Percentiles rank a stretch among this genome's conserved stretches.
Evolutionary conservation across 495 filamentous ascomycete genomes (phyloP).

Genomic region (Lophiostoma macrostomum): DNA sequence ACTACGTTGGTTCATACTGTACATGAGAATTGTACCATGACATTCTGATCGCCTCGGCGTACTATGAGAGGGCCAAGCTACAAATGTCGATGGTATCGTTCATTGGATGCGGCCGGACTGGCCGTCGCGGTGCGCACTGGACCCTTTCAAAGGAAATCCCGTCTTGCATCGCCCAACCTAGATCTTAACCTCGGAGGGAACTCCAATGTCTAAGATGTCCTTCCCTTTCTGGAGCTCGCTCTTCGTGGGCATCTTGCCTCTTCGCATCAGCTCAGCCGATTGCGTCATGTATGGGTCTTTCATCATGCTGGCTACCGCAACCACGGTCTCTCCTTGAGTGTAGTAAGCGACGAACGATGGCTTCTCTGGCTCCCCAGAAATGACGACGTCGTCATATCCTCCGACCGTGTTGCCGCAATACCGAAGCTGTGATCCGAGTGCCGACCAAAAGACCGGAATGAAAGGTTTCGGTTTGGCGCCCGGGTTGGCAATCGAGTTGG

Average conservation of each 20-base stretch:
- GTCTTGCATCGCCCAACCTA: conserved; percentile 26
- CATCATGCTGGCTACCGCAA: conserved; percentile 88
- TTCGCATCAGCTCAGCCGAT: conserved; percentile 79
- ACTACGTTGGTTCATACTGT: too few relatives aligned
- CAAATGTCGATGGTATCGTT: too few relatives aligned
- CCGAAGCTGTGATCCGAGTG: conserved; percentile 79
- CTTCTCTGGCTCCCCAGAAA: conserved; percentile 74
- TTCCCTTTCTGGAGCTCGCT: conserved; percentile 67
- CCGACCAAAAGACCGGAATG: conserved; percentile 95
- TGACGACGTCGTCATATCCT: conserved; percentile 79
- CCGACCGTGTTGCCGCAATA: conserved; percentile 83
- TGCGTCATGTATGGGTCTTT: conserved; percentile 85
- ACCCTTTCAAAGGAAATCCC: not conserved
- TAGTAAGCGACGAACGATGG: conserved; percentile 89
- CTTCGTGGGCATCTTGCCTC: conserved; percentile 78
- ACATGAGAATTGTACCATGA: too few relatives aligned
- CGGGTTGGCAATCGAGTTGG: conserved; percentile 66
- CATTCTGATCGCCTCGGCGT: too few relatives aligned
- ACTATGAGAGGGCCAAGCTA: too few relatives aligned
- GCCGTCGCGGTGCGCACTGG: too few relatives aligned
- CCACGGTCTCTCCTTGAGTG: conserved; percentile 78
- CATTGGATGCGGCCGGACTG: too few relatives aligned
- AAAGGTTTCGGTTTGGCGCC: conserved; percentile 63
- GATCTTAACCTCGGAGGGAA: conserved; percentile 54
- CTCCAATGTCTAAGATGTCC: conserved; percentile 63